Evolutionary conservation across 1,139 yeast species (phyloP), one percentile per base, ranked within the genome.

Genomic region (Debaryomyces nepalensis): DNA sequence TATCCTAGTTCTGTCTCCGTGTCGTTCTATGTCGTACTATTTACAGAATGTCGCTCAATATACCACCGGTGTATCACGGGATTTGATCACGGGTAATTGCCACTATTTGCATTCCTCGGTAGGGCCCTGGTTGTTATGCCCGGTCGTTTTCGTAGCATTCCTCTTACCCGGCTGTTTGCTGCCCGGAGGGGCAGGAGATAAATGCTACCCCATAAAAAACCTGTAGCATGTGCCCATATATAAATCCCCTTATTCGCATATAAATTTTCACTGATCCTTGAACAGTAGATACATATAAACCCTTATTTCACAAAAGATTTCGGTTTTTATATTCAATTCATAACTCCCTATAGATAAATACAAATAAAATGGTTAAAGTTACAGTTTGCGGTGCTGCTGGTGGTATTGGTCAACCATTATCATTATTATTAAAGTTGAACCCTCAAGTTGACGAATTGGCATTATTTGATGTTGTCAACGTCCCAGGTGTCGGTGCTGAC

Each of bases 391-490:
- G 97, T 69, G 98, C 97, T 58, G 90, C 91, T 56, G 98, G 99
- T 71, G 99, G 99, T 73, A 93, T 93, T 66, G 99, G 99, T 55
- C 99, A 93, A 77, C 99, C 99, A 51, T 77, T 93, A 59, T 91
- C 98, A 37, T 79, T 93, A 54, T 78, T 93, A 59, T 75, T 91
- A 71, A 93, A 93, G 76, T 77, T 88, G 59, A 89, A 91, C 79
- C 82, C 80, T 59, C 82, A 87, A 64, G 95, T 93, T 49, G 82
- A 93, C 41, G 85, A 85, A 59, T 80, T 93, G 66, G 79, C 96
- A 42, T 78, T 93, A 50, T 93, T 87, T 73, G 99, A 93, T 73
- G 83, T 93, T 58, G 87, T 86, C 64, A 89, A 93, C 58, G 96
- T 96, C 46, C 93, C 95, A 53, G 98, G 98, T 70, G 98, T 91